These are phyloP conservation scores for Phalaenopsis hybrid DNA, from an alignment of 116 monocot species.

Conservation along the genomic window DNA sequence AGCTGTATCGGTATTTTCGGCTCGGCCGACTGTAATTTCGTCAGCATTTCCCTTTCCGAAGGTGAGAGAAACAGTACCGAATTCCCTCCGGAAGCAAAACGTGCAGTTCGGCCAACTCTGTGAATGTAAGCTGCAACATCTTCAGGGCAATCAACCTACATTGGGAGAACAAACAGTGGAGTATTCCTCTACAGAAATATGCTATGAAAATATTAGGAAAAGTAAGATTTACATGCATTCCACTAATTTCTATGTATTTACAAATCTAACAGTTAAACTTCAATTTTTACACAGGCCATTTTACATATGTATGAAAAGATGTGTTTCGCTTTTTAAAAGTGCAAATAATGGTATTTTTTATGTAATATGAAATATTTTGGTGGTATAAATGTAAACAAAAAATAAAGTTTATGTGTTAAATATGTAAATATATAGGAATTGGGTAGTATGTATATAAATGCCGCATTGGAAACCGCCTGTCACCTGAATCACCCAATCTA, in stretches of 20 bases:
- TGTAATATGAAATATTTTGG: too few species aligned
- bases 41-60: constrained; percentile 75
- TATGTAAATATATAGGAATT: too few species aligned
- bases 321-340: too few species aligned
- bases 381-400: too few species aligned
- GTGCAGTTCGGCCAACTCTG: constrained; percentile 91
- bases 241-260: too few species aligned
- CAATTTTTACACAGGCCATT: too few species aligned
- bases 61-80: constrained; percentile 73
- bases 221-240: not conserved
- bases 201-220: not conserved
- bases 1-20: constrained; percentile 75
- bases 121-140: constrained; percentile 82
- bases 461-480: not conserved
- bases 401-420: too few species aligned
- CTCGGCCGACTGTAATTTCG: constrained; percentile 56
- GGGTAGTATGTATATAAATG: too few species aligned
- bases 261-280: too few species aligned
- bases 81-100: constrained; percentile 68
- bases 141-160: constrained; percentile 92
- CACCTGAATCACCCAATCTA: constrained; percentile 98
- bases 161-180: not conserved
- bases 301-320: too few species aligned
- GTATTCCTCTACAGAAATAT: not conserved
- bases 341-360: too few species aligned